Conservation (phyloP, 768 basidiomycete species). For the Phylloporus rhodoxanthus region DNA sequence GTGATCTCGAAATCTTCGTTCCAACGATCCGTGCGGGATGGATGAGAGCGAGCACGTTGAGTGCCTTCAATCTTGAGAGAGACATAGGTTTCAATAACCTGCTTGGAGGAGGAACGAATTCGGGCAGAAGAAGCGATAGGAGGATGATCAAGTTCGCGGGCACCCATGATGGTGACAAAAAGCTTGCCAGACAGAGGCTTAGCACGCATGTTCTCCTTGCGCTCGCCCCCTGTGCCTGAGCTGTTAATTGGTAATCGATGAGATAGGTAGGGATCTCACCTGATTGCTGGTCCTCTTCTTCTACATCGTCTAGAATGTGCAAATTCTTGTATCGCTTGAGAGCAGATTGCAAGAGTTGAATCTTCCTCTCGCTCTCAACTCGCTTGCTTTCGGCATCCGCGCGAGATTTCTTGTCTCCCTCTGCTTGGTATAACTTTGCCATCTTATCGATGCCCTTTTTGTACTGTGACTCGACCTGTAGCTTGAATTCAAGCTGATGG, state of each 20-base stretch:
- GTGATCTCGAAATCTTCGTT: constrained; percentile 95
- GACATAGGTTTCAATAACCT: constrained; percentile 75
- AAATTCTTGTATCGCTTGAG: constrained; percentile 95
- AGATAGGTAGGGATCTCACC: constrained; percentile 34
- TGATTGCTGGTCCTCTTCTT: constrained; percentile 73
- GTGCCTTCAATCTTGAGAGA: constrained; percentile 96
- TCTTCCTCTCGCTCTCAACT: constrained; percentile 94
- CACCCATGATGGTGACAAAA: constrained; percentile 80
- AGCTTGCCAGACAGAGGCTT: constrained; percentile 93
- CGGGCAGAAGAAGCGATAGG: constrained; percentile 58
- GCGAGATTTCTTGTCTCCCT: constrained; percentile 94
- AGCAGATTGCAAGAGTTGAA: constrained; percentile 84
- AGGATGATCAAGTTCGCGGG: constrained; percentile 92
- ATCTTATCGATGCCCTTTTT: constrained; percentile 99
- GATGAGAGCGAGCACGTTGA: constrained; percentile 85
- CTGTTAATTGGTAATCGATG: constrained; percentile 23
- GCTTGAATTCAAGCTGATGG: constrained; percentile 98
- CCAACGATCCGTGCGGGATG: constrained; percentile 93
- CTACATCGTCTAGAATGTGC: constrained; percentile 85
- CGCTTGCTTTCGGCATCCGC: constrained; percentile 91
- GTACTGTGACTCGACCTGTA: constrained; percentile 97
- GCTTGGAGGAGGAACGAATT: constrained; percentile 74
- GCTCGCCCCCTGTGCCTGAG: constrained; percentile 69
- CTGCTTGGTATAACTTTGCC: constrained; percentile 92
- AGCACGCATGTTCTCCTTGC: constrained; percentile 87